Percentiles rank a stretch among this genome's conserved stretches.
These are phyloP conservation scores for Parachaetomium inaequale DNA, from an alignment of 495 filamentous ascomycete species.

Conservation along the genomic window DNA sequence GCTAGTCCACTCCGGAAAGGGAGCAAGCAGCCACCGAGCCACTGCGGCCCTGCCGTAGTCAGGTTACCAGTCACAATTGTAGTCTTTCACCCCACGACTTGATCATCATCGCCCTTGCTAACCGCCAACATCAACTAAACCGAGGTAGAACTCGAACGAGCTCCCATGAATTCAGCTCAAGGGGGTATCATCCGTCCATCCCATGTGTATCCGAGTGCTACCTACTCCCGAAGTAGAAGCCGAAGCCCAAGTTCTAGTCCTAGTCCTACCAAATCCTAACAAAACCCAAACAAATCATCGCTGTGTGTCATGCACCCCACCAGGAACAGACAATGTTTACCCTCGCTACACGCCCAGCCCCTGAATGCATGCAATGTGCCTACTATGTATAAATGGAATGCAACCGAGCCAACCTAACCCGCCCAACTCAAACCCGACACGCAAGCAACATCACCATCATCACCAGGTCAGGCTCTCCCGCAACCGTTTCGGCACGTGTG, in stretches of 20 bases:
- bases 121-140: neutral
- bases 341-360: neutral
- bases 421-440: neutral
- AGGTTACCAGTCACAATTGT: neutral
- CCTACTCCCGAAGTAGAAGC: neutral
- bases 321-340: neutral
- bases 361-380: too few relatives aligned
- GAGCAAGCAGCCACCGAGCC: too few relatives aligned
- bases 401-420: neutral
- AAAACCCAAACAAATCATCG: neutral
- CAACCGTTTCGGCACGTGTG: neutral
- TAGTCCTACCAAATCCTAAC: neutral
- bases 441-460: neutral
- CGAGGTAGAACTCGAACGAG: neutral
- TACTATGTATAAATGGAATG: neutral
- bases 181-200: constrained; percentile 7
- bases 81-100: neutral
- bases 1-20: too few relatives aligned
- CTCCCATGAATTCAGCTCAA: neutral
- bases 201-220: neutral
- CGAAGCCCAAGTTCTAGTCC: neutral
- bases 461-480: neutral
- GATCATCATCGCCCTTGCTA: neutral
- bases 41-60: too few relatives aligned
- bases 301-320: neutral